These are phyloP conservation scores for Pelargonium fulgidum DNA, from an alignment of 441 rosid species.

Conservation along the genomic window DNA sequence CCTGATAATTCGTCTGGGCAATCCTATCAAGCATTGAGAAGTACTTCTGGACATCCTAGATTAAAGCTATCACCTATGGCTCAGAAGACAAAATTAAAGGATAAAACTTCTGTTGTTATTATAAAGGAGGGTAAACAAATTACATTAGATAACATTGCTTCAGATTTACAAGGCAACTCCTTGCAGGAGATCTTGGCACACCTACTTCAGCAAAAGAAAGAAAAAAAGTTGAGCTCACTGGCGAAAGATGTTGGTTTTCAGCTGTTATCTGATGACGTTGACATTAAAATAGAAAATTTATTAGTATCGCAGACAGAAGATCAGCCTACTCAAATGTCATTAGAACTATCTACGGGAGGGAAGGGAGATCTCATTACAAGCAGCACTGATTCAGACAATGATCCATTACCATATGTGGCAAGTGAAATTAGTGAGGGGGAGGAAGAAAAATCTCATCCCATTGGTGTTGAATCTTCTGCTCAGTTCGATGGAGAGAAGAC, in stretches of 20 bases:
- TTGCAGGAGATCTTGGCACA: constrained; percentile 60
- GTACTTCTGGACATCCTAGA: constrained; percentile 40
- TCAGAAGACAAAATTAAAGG: constrained; percentile 45
- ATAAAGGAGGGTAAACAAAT: constrained; percentile 58
- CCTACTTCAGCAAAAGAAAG: constrained; percentile 61
- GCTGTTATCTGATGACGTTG: constrained; percentile 69
- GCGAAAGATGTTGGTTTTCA: constrained; percentile 87
- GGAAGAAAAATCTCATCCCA: constrained; percentile 24
- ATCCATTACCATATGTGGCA: constrained; percentile 22
- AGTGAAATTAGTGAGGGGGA: constrained; percentile 27
- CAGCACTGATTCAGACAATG: constrained; percentile 27
- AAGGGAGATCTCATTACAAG: constrained; percentile 19
- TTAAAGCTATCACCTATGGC: constrained; percentile 33
- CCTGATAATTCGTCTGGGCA: constrained; percentile 31
- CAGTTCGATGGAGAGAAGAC: constrained; percentile 30
- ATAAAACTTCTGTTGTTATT: constrained; percentile 66
- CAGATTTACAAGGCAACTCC: constrained; percentile 59
- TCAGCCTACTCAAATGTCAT: constrained; percentile 36
- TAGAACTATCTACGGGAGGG: constrained; percentile 29
- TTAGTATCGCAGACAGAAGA: constrained; percentile 35
- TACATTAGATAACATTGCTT: constrained; percentile 40
- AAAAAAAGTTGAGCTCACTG: constrained; percentile 54
- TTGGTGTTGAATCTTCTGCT: constrained; percentile 30
- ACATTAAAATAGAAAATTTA: constrained; percentile 39
- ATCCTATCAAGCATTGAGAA: constrained; percentile 28